These are phyloP conservation scores for Neodidymelliopsis sp. DNA, from an alignment of 2,329 filamentous ascomycete genomes.

Conservation along the genomic window DNA sequence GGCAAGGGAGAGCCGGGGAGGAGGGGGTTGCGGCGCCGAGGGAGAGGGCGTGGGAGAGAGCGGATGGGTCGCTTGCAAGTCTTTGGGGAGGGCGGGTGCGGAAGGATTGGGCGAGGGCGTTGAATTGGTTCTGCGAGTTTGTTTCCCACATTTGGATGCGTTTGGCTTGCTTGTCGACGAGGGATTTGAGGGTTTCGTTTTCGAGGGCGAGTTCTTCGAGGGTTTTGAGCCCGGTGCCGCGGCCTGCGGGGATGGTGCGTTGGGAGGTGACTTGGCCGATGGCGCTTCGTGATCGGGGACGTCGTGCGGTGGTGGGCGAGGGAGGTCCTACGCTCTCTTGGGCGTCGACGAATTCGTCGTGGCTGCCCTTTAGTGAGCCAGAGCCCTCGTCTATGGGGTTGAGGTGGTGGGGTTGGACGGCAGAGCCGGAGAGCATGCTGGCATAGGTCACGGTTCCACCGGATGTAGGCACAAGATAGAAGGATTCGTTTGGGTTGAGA, in stretches of 20 bases:
- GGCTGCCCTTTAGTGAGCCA: constrained; percentile 38
- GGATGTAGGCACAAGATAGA: constrained; percentile 92
- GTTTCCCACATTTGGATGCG: constrained; percentile 93
- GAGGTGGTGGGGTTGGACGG: constrained; percentile 46
- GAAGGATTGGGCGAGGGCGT: constrained; percentile 84
- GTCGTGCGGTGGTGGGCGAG: constrained; percentile 53
- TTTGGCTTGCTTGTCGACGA: constrained; percentile 84
- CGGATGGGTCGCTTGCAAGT: constrained; percentile 29
- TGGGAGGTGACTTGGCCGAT: constrained; percentile 30
- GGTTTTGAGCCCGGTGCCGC: constrained; percentile 63
- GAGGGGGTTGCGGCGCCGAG: constrained; percentile 29
- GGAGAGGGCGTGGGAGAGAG: constrained; percentile 38
- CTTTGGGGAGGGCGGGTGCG: constrained; percentile 42
- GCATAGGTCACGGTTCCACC: constrained; percentile 94
- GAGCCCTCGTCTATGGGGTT: constrained; percentile 52
- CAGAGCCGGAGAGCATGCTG: constrained; percentile 70
- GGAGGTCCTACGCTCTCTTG: constrained; percentile 66
- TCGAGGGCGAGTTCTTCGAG: constrained; percentile 89
- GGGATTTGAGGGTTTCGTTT: constrained; percentile 83
- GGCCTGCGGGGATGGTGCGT: constrained; percentile 42
- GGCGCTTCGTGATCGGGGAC: constrained; percentile 34
- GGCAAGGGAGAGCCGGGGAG: constrained; percentile 28
- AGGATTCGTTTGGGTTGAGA: constrained; percentile 57
- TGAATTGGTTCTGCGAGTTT: constrained; percentile 84
- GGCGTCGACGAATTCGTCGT: constrained; percentile 89